Evolutionary conservation across 1,284 basidiomycete species (phyloP), one percentile per base, ranked within the genome.

Genomic region (Cryptococcus wingfieldii): DNA sequence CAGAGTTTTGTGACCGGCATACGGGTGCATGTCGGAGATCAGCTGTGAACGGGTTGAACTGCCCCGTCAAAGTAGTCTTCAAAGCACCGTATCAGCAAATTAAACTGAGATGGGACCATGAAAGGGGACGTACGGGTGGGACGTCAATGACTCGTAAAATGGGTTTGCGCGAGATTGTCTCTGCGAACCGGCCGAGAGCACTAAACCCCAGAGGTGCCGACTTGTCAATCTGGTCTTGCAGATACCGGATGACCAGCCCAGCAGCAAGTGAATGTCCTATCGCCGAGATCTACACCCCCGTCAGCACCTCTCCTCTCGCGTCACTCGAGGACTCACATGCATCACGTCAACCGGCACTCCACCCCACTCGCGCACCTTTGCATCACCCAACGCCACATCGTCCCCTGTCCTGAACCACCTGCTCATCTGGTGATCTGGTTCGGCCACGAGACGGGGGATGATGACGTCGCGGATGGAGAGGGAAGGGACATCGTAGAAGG

Each of bases 401-500:
- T 61, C 60, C 6, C 70, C 71, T 0, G 72, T 74, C 23, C 74
- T 59, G 60, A 76, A 76, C 74, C 74, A 76, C 34, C 64, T 64
- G 12, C 70, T 68, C 46, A 71, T 62, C 50, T 70, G 61, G n/a
- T 50, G 51, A 18, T 71, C 61, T 16, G 70, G 69, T 51, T 71
- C 66, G 37, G 56, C 71, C n/a, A 70, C 55, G 37, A 76, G 63
- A 4, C 68, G 65, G 9, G 72, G 71, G 4, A 76, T 51, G 4
- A 76, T 58, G 10, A 72, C 65, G 50, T 76, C 74, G 14, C 74
- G 67, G 23, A 76, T 62, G 3, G 69, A 68, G 19, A 76, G 51
- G 5, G 72, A 70, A 1, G 74, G 72, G 14, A 74, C 66, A 54
- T 76, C 74, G 53, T 76, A 76, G 60, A 66, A 76, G 16, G 73